Conservation (phyloP, 2,329 filamentous ascomycete species). For the Sordariomycetes sp. region DNA sequence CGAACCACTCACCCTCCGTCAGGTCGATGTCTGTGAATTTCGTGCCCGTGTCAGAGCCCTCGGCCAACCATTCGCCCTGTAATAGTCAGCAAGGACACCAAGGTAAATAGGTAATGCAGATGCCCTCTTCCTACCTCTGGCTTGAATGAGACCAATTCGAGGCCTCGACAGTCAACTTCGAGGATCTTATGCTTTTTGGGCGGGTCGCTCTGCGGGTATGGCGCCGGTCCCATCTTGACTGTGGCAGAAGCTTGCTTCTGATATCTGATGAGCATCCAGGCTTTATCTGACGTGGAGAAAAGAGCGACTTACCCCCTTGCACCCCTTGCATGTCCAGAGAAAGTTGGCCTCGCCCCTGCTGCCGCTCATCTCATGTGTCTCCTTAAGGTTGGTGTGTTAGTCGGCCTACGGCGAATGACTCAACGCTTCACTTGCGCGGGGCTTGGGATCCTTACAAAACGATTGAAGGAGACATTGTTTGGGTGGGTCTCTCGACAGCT, state of each 20-base stretch:
- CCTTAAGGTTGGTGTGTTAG: constrained; percentile 37
- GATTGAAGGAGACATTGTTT: constrained; percentile 76
- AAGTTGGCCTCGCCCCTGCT: constrained; percentile 96
- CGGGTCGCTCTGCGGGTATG: constrained; percentile 63
- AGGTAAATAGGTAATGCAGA: background rate
- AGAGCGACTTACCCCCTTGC: constrained; percentile 56
- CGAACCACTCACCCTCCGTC: constrained; percentile 89
- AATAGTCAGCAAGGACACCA: background rate
- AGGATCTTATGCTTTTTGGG: constrained; percentile 70
- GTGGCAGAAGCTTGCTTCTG: constrained; percentile 52
- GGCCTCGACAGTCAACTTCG: constrained; percentile 84
- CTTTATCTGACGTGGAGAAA: background rate
- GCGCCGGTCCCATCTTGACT: constrained; percentile 61
- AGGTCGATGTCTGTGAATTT: constrained; percentile 78
- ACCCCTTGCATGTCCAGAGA: constrained; percentile 99
- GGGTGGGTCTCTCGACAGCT: constrained; percentile 86
- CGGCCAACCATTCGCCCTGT: constrained; percentile 83
- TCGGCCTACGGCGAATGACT: background rate
- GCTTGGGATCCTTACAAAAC: constrained; percentile 56
- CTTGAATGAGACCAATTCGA: constrained; percentile 87
- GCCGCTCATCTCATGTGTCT: constrained; percentile 81
- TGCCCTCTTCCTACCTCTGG: constrained; percentile 53
- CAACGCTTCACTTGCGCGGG: background rate
- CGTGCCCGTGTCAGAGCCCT: constrained; percentile 67
- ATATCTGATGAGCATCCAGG: background rate